Percentiles rank a stretch among this genome's conserved stretches.
Conservation (phyloP, 1,284 basidiomycete species). For the Sporisorium exsertum region DNA sequence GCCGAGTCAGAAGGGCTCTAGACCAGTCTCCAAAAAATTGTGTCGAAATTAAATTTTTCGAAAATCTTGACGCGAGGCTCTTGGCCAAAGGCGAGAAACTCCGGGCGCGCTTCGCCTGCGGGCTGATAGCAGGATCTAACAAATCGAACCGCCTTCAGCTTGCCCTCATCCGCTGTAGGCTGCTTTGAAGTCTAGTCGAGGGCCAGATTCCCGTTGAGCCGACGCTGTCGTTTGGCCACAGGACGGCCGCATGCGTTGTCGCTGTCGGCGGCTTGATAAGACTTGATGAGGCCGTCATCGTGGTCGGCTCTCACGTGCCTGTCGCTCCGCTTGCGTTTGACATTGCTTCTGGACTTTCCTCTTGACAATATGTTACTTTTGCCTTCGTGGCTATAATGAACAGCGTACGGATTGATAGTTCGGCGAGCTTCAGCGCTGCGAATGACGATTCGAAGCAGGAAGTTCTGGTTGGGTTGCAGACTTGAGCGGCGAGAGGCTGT, state of each 20-base stretch:
- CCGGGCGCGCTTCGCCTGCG: constrained; percentile 16
- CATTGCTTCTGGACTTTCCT: too few relatives aligned
- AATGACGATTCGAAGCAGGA: too few relatives aligned
- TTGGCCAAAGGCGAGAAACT: constrained; percentile 15
- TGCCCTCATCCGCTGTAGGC: not conserved
- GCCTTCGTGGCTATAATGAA: too few relatives aligned
- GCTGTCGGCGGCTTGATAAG: too few relatives aligned
- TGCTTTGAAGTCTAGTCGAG: not conserved
- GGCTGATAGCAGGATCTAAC: constrained; percentile 18
- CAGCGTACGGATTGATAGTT: too few relatives aligned
- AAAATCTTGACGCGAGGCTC: not conserved
- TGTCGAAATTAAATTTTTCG: not conserved
- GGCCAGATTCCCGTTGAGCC: not conserved
- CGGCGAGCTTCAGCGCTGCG: too few relatives aligned
- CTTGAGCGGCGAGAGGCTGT: not conserved
- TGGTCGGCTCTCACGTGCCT: too few relatives aligned
- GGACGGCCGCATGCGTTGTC: too few relatives aligned
- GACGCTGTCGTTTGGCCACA: too few relatives aligned
- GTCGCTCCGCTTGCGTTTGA: too few relatives aligned
- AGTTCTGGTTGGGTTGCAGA: not conserved
- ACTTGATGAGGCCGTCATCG: too few relatives aligned
- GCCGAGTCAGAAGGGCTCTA: constrained; percentile 2
- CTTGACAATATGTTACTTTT: too few relatives aligned
- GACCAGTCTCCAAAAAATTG: constrained; percentile 11
- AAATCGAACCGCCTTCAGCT: not conserved